Base-by-base conservation (phyloP, 2,329 filamentous ascomycete species). In the Trichoderma aggressivum region DNA sequence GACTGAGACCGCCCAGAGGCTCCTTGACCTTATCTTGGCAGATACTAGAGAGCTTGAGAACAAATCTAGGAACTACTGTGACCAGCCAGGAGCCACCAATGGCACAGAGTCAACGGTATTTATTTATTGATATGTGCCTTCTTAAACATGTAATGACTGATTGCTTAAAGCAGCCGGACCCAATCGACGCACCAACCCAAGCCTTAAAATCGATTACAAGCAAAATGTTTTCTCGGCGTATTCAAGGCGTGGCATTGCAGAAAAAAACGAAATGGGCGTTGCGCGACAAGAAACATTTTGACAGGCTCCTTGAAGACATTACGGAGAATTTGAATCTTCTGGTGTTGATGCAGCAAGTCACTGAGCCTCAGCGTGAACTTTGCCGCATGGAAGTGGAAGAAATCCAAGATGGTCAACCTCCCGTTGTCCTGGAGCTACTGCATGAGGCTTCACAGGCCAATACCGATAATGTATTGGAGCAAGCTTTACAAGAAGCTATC, bases 51-150 rank as follows among this genome's bases (percentile, higher is more conserved):
- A 39, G 58, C 1, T 60, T 2, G 34, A 39, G 5, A 61, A 12
- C 18, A 61, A 61, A 16, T 18, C 58, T 5, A 60, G n/a, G 30
- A 60, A 21, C 26, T 60, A 24, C 10, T 14, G n/a, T 18, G 26
- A 58, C 3, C 28, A 18, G 16, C 11, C 28, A 11, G 18, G 5
- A 3, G 10, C 12, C 14, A 7, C 8, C 0, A n/a, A 28, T 32
- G 16, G 0, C 7, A 53, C 24, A 2, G 1, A 53, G 7, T 7
- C 21, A 24, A 24, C 21, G 47, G 47, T 24, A 53, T 1, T 1
- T 21, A 24, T 7, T 4, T 2, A 1, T 14, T 14, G 0, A 14
- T 3, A 24, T 14, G 0, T 24, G 3, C 0, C 1, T 53, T 53
- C 10, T 24, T 14, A 0, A 50, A 2, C 5, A 24, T 24, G 7